phyloP scores from a whole-genome alignment of 208 protist species.

The Trypanosoma vivax region DNA sequence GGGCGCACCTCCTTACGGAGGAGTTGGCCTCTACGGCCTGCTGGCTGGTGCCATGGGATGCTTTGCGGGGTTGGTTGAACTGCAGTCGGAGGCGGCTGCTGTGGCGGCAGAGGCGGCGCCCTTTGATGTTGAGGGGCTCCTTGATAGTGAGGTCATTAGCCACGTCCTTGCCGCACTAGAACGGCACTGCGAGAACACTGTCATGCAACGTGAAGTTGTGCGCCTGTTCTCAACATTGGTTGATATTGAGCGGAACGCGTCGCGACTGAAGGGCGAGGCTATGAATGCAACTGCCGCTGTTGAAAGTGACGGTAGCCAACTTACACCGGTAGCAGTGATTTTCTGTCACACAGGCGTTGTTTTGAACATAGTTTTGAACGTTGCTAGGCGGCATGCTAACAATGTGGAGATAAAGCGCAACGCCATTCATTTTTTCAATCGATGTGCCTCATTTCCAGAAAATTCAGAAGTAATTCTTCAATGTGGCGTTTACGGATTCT shows the following conservation, averaged over 20 bases:
- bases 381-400: constrained; percentile 17
- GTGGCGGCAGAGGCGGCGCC: constrained; percentile 15
- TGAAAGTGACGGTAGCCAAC: neutral
- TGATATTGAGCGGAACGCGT: constrained; percentile 15
- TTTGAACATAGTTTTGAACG: constrained; percentile 26
- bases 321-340: constrained; percentile 27
- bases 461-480: constrained; percentile 30
- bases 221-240: constrained; percentile 39
- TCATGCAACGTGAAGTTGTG: constrained; percentile 28
- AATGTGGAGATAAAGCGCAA: constrained; percentile 28
- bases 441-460: constrained; percentile 29
- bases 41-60: constrained; percentile 10
- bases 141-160: constrained; percentile 29
- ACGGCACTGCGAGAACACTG: constrained; percentile 19
- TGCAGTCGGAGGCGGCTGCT: constrained; percentile 10
- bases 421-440: constrained; percentile 34
- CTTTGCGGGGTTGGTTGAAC: neutral
- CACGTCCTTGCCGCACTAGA: constrained; percentile 31
- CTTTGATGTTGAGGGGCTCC: constrained; percentile 18
- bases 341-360: constrained; percentile 49
- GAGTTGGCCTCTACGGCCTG: constrained; percentile 10
- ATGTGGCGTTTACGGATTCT: constrained; percentile 32
- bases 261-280: neutral
- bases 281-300: neutral
- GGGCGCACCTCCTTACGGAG: neutral